A percentile compares a stretch with the other conserved stretches of the same genome.
phyloP scores from a whole-genome alignment of 495 filamentous ascomycete genomes.

The Aspergillus hancockii region DNA sequence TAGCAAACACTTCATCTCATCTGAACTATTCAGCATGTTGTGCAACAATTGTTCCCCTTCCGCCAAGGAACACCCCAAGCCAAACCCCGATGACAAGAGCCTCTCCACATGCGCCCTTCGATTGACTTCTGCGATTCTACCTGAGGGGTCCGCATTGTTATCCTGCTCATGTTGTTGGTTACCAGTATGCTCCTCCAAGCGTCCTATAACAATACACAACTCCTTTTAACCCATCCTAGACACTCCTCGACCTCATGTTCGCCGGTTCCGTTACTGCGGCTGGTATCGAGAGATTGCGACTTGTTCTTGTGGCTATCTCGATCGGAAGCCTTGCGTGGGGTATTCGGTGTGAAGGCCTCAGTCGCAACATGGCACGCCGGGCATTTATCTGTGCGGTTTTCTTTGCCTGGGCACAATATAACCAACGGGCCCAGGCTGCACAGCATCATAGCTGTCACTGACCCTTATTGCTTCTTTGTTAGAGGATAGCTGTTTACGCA shows the following conservation, averaged over 20 bases:
- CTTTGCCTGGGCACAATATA: constrained; percentile 11
- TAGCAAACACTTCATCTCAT: no score
- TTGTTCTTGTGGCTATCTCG: constrained; percentile 13
- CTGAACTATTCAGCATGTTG: no score
- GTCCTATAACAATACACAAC: no score
- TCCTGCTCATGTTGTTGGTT: constrained; percentile 15
- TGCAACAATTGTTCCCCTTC: no score
- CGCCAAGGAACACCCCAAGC: no score
- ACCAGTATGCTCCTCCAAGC: no score
- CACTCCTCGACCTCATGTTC: constrained; percentile 9
- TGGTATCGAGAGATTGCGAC: constrained; percentile 7
- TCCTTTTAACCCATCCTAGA: not conserved
- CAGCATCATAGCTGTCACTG: constrained; percentile 8
- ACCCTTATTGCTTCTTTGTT: no score
- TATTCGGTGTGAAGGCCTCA: constrained; percentile 10
- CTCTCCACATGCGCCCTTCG: no score
- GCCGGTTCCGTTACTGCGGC: constrained; percentile 10
- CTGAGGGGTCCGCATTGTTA: constrained; percentile 11
- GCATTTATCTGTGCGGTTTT: constrained; percentile 6
- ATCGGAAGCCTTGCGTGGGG: constrained; percentile 4
- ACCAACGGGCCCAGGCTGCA: not conserved
- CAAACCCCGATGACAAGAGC: no score
- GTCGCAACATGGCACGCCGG: constrained; percentile 7
- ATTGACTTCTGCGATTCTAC: no score
- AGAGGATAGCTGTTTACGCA: no score